A percentile compares a stretch with the other conserved stretches of the same genome.
phyloP scores from a whole-genome alignment of 1,284 basidiomycete genomes.

The Marasmius sp. region DNA sequence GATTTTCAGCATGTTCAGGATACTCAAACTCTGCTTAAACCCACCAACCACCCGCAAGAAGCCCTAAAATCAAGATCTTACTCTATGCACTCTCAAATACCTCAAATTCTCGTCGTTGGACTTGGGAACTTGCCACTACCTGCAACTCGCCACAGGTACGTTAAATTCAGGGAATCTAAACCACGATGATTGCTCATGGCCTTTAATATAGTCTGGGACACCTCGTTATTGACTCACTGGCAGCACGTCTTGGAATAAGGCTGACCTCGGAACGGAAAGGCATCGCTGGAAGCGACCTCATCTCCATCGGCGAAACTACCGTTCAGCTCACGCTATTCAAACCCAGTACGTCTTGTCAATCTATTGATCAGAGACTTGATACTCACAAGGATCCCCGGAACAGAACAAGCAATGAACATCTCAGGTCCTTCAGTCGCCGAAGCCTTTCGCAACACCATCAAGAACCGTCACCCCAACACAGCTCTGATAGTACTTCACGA shows the following conservation, averaged over 20 bases:
- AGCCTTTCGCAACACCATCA: conserved; percentile 46
- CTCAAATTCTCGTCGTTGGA: conserved; percentile 51
- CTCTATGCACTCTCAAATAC: too few relatives aligned
- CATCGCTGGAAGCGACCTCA: conserved; percentile 39
- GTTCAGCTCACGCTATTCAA: conserved; percentile 63
- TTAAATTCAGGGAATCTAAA: not conserved
- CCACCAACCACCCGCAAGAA: too few relatives aligned
- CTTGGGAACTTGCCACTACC: conserved; percentile 64
- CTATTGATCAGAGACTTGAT: not conserved
- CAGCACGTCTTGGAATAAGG: conserved; percentile 50
- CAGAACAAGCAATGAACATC: conserved; percentile 76
- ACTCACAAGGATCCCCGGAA: not conserved
- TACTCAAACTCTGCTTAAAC: too few relatives aligned
- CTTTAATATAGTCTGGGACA: conserved; percentile 61
- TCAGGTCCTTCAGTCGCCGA: conserved; percentile 64
- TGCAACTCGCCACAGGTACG: conserved; percentile 61
- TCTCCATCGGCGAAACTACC: conserved; percentile 39
- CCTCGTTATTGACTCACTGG: conserved; percentile 65
- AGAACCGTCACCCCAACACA: conserved; percentile 28
- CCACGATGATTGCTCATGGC: not conserved
- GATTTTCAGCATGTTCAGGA: too few relatives aligned
- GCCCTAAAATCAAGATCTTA: too few relatives aligned
- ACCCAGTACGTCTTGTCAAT: conserved; percentile 40
- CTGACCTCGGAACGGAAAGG: conserved; percentile 49
- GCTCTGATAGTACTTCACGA: conserved; percentile 69